These are phyloP conservation scores for Fulvia fulva DNA, from an alignment of 2,329 filamentous ascomycete species.

Conservation along the genomic window DNA sequence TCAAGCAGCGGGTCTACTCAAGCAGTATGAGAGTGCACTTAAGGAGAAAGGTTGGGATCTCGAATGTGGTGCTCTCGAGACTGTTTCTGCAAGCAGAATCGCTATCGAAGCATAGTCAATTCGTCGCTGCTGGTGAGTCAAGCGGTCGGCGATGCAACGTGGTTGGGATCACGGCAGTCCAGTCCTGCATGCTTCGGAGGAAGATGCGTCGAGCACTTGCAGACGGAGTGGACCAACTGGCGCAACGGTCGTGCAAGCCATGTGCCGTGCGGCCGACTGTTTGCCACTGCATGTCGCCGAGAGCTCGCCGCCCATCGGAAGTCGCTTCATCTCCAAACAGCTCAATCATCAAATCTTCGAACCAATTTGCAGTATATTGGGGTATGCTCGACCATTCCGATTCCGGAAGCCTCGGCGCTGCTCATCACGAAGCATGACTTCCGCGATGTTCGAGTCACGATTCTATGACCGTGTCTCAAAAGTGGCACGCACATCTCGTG, in stretches of 20 bases:
- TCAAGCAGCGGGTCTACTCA: constrained; percentile 42
- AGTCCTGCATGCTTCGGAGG: not conserved
- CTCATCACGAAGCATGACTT: not conserved
- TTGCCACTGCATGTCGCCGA: not conserved
- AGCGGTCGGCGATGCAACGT: not conserved
- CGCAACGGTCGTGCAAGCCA: not conserved
- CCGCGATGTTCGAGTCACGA: not conserved
- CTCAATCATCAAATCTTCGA: not conserved
- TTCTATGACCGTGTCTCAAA: not conserved
- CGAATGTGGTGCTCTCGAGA: constrained; percentile 62
- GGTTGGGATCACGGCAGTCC: not conserved
- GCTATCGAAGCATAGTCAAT: constrained; percentile 6
- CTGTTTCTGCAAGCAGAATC: constrained; percentile 48
- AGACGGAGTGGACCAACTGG: not conserved
- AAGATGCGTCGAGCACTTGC: not conserved
- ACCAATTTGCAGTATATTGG: not conserved
- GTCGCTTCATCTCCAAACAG: not conserved
- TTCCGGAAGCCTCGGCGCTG: not conserved
- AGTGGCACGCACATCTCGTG: not conserved
- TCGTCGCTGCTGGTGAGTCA: not conserved
- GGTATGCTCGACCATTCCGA: not conserved
- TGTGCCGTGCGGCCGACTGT: not conserved
- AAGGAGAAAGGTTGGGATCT: constrained; percentile 62
- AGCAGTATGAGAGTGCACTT: constrained; percentile 41
- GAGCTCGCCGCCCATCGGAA: not conserved